These are phyloP conservation scores for Mycotypha africana DNA, from an alignment of 371 early-diverging fungal species.

Conservation along the genomic window DNA sequence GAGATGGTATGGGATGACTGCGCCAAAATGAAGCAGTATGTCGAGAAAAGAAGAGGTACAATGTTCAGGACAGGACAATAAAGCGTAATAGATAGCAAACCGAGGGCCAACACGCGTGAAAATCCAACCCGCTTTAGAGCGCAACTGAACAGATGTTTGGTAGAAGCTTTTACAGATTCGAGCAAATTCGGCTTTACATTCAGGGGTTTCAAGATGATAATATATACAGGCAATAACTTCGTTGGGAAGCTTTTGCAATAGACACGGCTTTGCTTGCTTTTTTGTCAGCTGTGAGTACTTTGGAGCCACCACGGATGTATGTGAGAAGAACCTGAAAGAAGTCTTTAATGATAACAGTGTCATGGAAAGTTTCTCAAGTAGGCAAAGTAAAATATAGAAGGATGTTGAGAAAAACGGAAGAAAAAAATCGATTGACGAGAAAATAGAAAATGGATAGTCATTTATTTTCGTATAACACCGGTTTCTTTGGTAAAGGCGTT, in stretches of 20 bases:
- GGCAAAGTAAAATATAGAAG: too few species aligned
- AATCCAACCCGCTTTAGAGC: conserved; percentile 19
- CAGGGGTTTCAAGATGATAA: conserved; percentile 12
- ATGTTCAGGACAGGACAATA: conserved; percentile 13
- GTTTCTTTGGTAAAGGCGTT: too few species aligned
- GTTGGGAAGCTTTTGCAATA: conserved; percentile 13
- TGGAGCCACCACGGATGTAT: too few species aligned
- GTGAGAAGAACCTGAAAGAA: too few species aligned
- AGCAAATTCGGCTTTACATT: conserved; percentile 7
- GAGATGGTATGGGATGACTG: conserved; percentile 16
- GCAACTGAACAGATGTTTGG: conserved; percentile 1
- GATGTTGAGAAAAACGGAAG: not conserved
- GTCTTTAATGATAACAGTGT: too few species aligned
- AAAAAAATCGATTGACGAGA: too few species aligned
- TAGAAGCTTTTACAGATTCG: conserved; percentile 11
- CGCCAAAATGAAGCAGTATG: conserved; percentile 15
- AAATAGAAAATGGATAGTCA: too few species aligned
- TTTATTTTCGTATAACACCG: too few species aligned
- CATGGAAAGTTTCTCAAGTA: too few species aligned
- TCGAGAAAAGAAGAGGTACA: conserved; percentile 16
- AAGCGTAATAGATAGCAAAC: conserved; percentile 24
- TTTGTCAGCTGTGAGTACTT: too few species aligned
- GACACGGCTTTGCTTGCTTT: too few species aligned
- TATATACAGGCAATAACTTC: conserved; percentile 19
- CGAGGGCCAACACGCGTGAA: conserved; percentile 16